Conservation (phyloP, 2,329 filamentous ascomycete species). For the Neospermospora avenae region DNA sequence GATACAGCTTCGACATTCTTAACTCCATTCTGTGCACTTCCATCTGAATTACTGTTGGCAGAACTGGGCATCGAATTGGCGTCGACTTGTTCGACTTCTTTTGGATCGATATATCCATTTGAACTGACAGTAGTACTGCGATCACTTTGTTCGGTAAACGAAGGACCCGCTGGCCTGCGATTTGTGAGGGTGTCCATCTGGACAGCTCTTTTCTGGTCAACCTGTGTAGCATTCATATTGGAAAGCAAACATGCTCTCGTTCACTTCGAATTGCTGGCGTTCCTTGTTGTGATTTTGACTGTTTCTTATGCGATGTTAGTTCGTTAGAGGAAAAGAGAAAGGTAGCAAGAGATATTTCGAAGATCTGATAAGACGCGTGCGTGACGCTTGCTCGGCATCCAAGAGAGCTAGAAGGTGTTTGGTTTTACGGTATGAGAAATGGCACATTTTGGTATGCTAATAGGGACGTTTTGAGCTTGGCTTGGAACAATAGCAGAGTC, state of each 20-base stretch:
- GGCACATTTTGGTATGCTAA: no score
- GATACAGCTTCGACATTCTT: slow-evolving; percentile 26
- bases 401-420: no score
- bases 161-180: not conserved
- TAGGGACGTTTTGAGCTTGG: no score
- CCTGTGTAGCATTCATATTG: not conserved
- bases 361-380: not conserved
- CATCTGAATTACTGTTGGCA: not conserved
- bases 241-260: not conserved
- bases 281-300: no score
- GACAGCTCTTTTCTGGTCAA: not conserved
- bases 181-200: not conserved
- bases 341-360: not conserved
- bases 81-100: not conserved
- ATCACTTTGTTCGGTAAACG: not conserved
- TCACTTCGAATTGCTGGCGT: no score
- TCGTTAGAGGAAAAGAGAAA: no score
- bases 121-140: not conserved
- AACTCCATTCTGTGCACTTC: slow-evolving; percentile 22
- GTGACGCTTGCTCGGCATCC: no score
- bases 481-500: no score
- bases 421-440: no score
- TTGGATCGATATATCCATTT: not conserved
- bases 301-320: no score
- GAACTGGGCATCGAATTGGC: not conserved